Evolutionary conservation across 2,329 filamentous ascomycete species (phyloP), one percentile per base, ranked within the genome.

Genomic region (Monosporascus sp.): DNA sequence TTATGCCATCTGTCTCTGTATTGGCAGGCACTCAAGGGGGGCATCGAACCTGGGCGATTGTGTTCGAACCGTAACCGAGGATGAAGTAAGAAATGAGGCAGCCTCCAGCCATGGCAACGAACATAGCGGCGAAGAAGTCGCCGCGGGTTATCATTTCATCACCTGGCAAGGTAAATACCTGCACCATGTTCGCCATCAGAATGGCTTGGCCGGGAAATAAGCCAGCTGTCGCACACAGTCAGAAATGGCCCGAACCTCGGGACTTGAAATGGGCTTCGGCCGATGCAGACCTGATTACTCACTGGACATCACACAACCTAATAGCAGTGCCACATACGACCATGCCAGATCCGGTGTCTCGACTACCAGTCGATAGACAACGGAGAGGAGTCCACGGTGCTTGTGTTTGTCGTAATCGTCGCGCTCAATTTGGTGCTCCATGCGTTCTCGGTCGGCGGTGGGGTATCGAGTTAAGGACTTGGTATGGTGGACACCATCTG

Each of bases 391-490:
- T 41, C 50, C 41, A 15, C 20, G 27, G 36, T 49, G 39, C 27
- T 36, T 51, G 27, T 22, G 22, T 22, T 48, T 39, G 9, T 54
- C 39, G 20, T 50, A 50, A n/a, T 35, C 41, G 18, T 50, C 48
- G n/a, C 48, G 31, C 11, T 52, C 50, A 20, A n/a, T 38, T 25
- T 37, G 41, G 18, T 15, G 6, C 17, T 36, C 48, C 2, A 48
- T 52, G 22, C 48, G 50, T 24, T 60, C 48, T 65, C 18, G 72
- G 67, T n/a, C 67, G 65, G 3, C 64, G 57, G 7, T 84, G 63
- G 1, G 85, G 68, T 45, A 78, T 72, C 8, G 80, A 73, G 51
- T 85, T 81, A 2, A 74, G 80, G 0, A 82, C 81, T 59, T 78
- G 68, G 5, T 80, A 72, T 46, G 70, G 63, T 1, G 82, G 22